Evolutionary conservation across 2,329 filamentous ascomycete genomes (phyloP).

Genomic region (Fusarium duplospermum): DNA sequence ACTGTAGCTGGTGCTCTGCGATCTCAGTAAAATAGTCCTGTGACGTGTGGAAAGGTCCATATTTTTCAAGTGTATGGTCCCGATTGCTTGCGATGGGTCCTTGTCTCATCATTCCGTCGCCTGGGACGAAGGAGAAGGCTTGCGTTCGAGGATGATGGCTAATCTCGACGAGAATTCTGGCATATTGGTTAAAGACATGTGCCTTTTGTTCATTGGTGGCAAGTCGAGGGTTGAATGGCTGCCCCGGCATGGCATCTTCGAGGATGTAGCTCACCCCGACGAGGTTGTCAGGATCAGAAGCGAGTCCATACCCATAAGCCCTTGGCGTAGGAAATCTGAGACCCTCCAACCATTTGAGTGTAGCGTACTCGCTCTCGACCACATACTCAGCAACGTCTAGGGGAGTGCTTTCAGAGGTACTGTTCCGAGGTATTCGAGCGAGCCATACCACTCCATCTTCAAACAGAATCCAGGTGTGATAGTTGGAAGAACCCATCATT

Average conservation of each 20-base stretch:
- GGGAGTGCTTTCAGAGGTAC: slow-evolving; percentile 34
- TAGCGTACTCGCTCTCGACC: slow-evolving; percentile 47
- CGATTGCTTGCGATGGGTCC: slow-evolving; percentile 15
- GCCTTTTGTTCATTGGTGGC: slow-evolving; percentile 15
- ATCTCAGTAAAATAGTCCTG: background rate
- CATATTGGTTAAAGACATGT: slow-evolving; percentile 13
- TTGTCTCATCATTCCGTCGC: background rate
- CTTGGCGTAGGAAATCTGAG: slow-evolving; percentile 41
- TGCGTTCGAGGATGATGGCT: background rate
- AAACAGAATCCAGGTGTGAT: slow-evolving; percentile 42
- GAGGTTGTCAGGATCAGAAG: slow-evolving; percentile 28
- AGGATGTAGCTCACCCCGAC: slow-evolving; percentile 45
- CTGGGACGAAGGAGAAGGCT: slow-evolving; percentile 4
- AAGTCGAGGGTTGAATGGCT: slow-evolving; percentile 15
- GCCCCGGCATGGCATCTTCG: slow-evolving; percentile 40
- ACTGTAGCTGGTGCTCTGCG: background rate
- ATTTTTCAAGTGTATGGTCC: background rate
- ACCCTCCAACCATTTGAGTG: slow-evolving; percentile 47
- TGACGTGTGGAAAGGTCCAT: background rate
- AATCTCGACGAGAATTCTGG: slow-evolving; percentile 3
- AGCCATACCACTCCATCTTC: slow-evolving; percentile 40
- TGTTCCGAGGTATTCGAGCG: slow-evolving; percentile 38
- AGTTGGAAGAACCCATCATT: slow-evolving; percentile 42
- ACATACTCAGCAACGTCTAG: slow-evolving; percentile 41
- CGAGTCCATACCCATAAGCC: slow-evolving; percentile 39